These are phyloP conservation scores for Cyclotella baltica DNA, from an alignment of 108 stramenopile genomes.

Conservation along the genomic window DNA sequence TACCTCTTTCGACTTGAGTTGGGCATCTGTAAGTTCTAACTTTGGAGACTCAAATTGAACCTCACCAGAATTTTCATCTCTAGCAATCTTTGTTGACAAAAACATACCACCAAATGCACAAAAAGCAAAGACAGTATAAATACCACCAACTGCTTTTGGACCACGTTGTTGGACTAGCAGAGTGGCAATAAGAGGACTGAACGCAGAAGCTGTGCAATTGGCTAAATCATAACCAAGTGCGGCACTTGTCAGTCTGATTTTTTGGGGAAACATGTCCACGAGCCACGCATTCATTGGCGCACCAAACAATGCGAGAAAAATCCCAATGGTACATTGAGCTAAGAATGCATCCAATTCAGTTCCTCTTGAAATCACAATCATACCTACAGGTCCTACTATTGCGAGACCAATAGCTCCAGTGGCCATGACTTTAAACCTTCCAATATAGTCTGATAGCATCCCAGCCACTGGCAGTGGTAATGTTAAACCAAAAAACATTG, in stretches of 20 bases:
- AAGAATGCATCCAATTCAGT: slow-evolving; percentile 46
- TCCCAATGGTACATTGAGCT: slow-evolving; percentile 62
- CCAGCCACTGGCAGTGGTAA: slow-evolving; percentile 66
- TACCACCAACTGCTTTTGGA: slow-evolving; percentile 50
- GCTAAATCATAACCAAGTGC: slow-evolving; percentile 73
- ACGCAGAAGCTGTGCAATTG: slow-evolving; percentile 67
- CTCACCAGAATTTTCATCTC: slow-evolving; percentile 11
- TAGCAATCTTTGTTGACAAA: slow-evolving; percentile 31
- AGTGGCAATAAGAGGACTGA: slow-evolving; percentile 69
- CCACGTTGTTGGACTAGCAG: slow-evolving; percentile 56
- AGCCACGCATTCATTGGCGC: slow-evolving; percentile 75
- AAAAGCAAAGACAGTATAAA: slow-evolving; percentile 61
- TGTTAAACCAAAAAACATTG: slow-evolving; percentile 60
- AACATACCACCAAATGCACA: slow-evolving; percentile 29
- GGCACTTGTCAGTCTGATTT: slow-evolving; percentile 62
- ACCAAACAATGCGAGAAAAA: slow-evolving; percentile 62
- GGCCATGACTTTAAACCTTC: slow-evolving; percentile 60
- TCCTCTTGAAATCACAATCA: slow-evolving; percentile 59
- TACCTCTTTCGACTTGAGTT: not conserved
- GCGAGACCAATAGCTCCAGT: slow-evolving; percentile 47
- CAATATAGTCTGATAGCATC: slow-evolving; percentile 57
- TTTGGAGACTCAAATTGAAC: slow-evolving; percentile 1
- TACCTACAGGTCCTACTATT: slow-evolving; percentile 54
- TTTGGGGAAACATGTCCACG: slow-evolving; percentile 67
- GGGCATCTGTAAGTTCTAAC: not conserved